phyloP scores from a whole-genome alignment of 495 filamentous ascomycete species.

The Hypoxylon lienhwacheense region DNA sequence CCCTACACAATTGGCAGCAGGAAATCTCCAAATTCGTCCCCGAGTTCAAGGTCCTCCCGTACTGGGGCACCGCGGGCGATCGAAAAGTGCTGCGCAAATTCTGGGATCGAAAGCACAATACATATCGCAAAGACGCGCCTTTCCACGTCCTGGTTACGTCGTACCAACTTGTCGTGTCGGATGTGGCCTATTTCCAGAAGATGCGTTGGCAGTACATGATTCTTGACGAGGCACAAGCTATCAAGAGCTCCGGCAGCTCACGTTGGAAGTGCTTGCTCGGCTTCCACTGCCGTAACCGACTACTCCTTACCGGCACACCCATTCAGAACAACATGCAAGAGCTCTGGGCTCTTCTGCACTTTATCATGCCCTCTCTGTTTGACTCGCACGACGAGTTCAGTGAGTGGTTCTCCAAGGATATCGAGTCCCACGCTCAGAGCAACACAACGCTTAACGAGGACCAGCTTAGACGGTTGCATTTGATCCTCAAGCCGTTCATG shows the following conservation, averaged over 20 bases:
- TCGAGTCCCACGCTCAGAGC: constrained; percentile 96
- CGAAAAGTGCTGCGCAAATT: constrained; percentile 96
- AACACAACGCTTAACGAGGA: constrained; percentile 99
- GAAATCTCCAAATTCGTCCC: constrained; percentile 95
- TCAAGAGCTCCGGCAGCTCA: constrained; percentile 95
- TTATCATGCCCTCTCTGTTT: constrained; percentile 98
- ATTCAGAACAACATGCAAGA: constrained; percentile 99
- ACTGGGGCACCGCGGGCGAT: constrained; percentile 94
- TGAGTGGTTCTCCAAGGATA: constrained; percentile 99
- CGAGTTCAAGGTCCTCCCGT: constrained; percentile 88
- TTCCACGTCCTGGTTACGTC: constrained; percentile 97
- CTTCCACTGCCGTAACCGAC: constrained; percentile 93
- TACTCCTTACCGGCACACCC: constrained; percentile 92
- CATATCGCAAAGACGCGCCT: constrained; percentile 85
- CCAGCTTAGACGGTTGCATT: constrained; percentile 92
- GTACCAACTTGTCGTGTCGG: constrained; percentile 94
- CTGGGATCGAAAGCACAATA: constrained; percentile 97
- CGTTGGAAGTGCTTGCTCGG: constrained; percentile 94
- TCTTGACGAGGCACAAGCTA: constrained; percentile 95
- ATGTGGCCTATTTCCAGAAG: constrained; percentile 96
- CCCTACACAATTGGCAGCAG: constrained; percentile 98
- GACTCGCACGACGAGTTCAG: constrained; percentile 99
- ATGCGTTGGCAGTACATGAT: constrained; percentile 99
- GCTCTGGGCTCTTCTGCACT: constrained; percentile 95
- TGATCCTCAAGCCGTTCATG: constrained; percentile 99